These are phyloP conservation scores for Podaxis sp. DNA, from an alignment of 768 basidiomycete genomes.

Conservation along the genomic window DNA sequence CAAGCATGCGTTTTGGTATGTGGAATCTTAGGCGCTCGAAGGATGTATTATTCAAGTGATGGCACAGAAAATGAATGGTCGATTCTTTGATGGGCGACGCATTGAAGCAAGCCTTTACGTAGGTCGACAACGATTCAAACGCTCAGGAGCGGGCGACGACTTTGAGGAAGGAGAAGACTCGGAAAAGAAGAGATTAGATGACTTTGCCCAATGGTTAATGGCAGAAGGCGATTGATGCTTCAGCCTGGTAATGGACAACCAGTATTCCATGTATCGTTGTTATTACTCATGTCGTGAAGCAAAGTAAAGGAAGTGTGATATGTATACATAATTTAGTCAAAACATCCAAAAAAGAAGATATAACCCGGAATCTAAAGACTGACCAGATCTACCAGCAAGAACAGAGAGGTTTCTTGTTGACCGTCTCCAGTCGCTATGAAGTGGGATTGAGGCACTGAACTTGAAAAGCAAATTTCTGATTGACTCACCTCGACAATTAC, in stretches of 20 bases:
- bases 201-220: constrained; percentile 86
- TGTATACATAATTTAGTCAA: constrained; percentile 21
- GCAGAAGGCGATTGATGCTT: constrained; percentile 63
- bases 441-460: background rate
- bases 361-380: constrained; percentile 11
- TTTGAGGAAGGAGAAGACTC: constrained; percentile 64
- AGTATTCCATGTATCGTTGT: constrained; percentile 2
- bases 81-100: constrained; percentile 83
- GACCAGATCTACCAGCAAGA: constrained; percentile 60
- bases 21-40: background rate
- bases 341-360: constrained; percentile 16
- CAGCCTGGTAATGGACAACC: background rate
- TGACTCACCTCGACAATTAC: constrained; percentile 71
- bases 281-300: constrained; percentile 4
- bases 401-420: constrained; percentile 66
- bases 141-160: constrained; percentile 68
- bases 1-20: constrained; percentile 84
- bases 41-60: background rate
- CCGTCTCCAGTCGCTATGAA: constrained; percentile 67
- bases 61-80: constrained; percentile 86
- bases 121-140: constrained; percentile 80
- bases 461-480: background rate
- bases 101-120: constrained; percentile 80
- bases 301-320: constrained; percentile 1
- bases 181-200: constrained; percentile 82